Base-by-base conservation (phyloP, 2,329 filamentous ascomycete genomes). In the Fusarium nelsonii region DNA sequence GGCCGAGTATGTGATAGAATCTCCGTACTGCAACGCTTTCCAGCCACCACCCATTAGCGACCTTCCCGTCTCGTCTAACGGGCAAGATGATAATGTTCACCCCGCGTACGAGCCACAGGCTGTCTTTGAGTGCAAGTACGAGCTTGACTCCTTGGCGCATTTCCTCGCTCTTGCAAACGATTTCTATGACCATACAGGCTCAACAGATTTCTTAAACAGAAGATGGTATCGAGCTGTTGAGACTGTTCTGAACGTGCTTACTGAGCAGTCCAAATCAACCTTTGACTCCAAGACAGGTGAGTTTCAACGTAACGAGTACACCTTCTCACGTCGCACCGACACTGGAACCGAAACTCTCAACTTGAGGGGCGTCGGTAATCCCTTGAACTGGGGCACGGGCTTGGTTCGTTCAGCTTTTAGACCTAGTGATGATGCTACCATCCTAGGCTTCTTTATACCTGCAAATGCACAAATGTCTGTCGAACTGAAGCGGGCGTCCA, bases 121-220 rank as follows among this genome's bases (percentile, higher is more conserved):
- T 49, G 96, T 99, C 5, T 99, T 97, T 70, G 96, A 99, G 80
- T 99, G 96, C 87, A 99, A 99, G 81, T 99, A 98, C 80, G 96
- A 99, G 82, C 89, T 99, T 23, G 96, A 99, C 81, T 97, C 94
- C 10, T 85, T 99, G 1, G 96, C 94, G 0, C 91, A 97, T 76
- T 99, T 99, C 78, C 85, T 99, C 8, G 89, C 92, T 0, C 82
- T 99, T 3, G 88, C 86, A 18, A 97, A 97, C 74, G 90, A 97
- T 72, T 98, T 97, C 80, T 86, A 96, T 80, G 88, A 91, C 39
- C 87, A 92, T 75, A 97, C 93, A 0, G 86, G 86, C 3, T 95
- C 92, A 0, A 91, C 86, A 1, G 90, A 91, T 2, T 97, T 97
- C 76, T 77, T 98, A 37, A 94, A 88, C 4, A 78, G 85, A 8